Conservation (phyloP, 73 alveolate genomes). For the Blepharisma stoltei region DNA sequence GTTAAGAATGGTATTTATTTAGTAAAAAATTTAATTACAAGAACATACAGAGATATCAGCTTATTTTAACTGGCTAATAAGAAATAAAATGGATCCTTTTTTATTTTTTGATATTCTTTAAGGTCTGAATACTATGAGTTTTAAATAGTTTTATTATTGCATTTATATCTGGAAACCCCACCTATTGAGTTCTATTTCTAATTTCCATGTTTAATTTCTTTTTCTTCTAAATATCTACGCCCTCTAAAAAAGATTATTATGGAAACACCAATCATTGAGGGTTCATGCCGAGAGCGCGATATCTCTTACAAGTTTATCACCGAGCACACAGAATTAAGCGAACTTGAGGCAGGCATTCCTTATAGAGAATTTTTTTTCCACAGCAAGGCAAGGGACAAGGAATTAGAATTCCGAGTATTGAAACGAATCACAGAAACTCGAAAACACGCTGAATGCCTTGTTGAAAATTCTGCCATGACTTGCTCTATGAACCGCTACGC, state of each 20-base stretch:
- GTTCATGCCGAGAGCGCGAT: conserved; percentile 40
- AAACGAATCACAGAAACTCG: conserved; percentile 20
- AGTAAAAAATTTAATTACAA: too few species aligned
- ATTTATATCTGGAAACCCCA: too few species aligned
- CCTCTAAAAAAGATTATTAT: conserved; percentile 14
- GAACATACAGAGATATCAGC: too few species aligned
- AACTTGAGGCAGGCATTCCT: conserved; percentile 45
- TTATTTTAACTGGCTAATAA: too few species aligned
- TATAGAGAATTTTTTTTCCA: background rate
- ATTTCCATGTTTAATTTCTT: too few species aligned
- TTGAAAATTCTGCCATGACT: background rate
- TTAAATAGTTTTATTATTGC: too few species aligned
- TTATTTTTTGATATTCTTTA: too few species aligned
- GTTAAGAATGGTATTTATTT: too few species aligned
- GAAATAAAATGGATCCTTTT: too few species aligned
- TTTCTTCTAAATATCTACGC: background rate
- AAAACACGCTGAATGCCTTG: conserved; percentile 34
- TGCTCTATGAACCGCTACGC: conserved; percentile 21
- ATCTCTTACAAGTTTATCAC: conserved; percentile 35
- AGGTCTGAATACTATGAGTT: too few species aligned
- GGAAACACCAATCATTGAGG: conserved; percentile 35
- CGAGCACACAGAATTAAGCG: conserved; percentile 38
- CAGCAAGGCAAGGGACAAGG: conserved; percentile 25
- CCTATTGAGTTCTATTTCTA: too few species aligned
- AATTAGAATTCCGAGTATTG: conserved; percentile 28